Base-by-base conservation (phyloP, 2,329 filamentous ascomycete species). In the Talaromyces verruculosus region DNA sequence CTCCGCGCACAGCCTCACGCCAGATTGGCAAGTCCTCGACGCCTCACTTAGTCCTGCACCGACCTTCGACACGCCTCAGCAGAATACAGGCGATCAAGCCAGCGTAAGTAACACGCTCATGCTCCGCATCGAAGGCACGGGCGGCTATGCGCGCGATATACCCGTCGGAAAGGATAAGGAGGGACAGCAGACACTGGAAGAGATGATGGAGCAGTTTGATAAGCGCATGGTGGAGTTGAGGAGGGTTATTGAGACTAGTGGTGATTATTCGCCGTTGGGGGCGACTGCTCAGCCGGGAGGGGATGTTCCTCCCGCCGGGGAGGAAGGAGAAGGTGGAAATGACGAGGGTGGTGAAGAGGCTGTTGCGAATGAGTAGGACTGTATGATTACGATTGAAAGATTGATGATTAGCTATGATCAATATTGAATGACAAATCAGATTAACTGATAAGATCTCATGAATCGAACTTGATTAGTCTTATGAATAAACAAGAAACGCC, bases 1-100 rank as follows among this genome's bases (percentile, higher is more conserved):
- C 0, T 87, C 87, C 65, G 90, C 91, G 1, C 87, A 90, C 49
- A 93, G 89, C 68, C 80, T 97, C 13, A 90, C 87, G 8, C 81
- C 88, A 0, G 86, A 89, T 60, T 98, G 94, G 89, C 88, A 90
- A 71, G 83, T 89, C 15, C 79, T 87, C 39, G 78, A 79, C 17
- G 84, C 84, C 0, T 78, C 78, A 10, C 77, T 90, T 10, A 79
- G 80, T 7, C 81, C 82, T 10, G 89, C 89, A 17, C 89, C 89
- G 1, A 89, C 86, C 1, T 90, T 88, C 74, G 85, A 86, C 51
- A 63, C 61, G 3, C 64, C 57, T 0, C 83, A 82, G 51, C 53
- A 35, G 17, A 57, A 55, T 53, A 70, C 73, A 78, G 28, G 43
- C 28, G 49, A 53, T n/a, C 59, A 61, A 19, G 83, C 15, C n/a